Evolutionary conservation across 1,139 yeast genomes (phyloP), one percentile per base, ranked within the genome.

Genomic region (Geotrichum australiense): DNA sequence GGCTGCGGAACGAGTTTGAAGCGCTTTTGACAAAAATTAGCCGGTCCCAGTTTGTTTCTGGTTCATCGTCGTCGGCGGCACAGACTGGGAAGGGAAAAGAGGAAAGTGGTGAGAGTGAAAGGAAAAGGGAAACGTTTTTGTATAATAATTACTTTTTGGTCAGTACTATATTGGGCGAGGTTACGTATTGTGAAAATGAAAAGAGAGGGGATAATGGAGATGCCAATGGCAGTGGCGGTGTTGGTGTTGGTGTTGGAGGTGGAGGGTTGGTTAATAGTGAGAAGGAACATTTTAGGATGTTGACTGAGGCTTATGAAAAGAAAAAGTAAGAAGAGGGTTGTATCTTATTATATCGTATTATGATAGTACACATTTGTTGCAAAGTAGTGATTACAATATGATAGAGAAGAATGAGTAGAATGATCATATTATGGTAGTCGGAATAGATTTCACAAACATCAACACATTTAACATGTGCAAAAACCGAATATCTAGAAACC

Each of bases 1-100:
- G 96, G 45, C 64, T 91, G 32, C 65, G 89, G 40, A 78, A 77
- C 53, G 96, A 84, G 50, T 89, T 78, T 58, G 97, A 91, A 58
- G 76, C 75, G 23, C 71, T 78, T 1, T 62, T 91, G 56, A 83
- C 94, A 1, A 86, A 81, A 53, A 62, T 83, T 27, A 53, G 60
- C 23, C 52, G 56, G 15, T 34, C 47, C 12, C 35, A 39, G 15
- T 42, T 42, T 39, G 31, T 31, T n/a, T 25, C 35, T 8, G 35
- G 21, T 11, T 8, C 23, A 4, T 19, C 16, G 21, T 20, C 12
- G 20, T 16, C 28, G 12, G 19, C 7, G 11, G 24, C 15, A 16
- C 32, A 31, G 6, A n/a, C n/a, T 11, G 19, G 27, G 12, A 33
- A 38, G 15, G 11, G 22, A 3, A 16, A 12, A 11, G 37, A 24